A percentile compares a stretch with the other conserved stretches of the same genome.
Conservation (phyloP, 257 asterid genomes). For the Petunia secreta region DNA sequence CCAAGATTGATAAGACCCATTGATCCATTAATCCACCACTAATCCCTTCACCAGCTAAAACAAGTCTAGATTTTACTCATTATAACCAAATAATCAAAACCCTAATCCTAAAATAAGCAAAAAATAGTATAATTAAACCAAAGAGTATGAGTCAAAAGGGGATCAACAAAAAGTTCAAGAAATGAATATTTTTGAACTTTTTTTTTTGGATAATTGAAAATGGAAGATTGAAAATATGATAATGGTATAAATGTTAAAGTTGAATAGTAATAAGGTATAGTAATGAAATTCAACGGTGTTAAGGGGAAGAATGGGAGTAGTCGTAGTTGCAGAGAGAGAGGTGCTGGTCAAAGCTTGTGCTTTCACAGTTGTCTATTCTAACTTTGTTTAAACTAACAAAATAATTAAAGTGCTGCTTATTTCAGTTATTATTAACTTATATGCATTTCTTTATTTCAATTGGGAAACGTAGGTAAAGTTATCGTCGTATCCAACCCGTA, state of each 20-base stretch:
- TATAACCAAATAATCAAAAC: slow-evolving; percentile 30
- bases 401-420: neutral
- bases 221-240: slow-evolving; percentile 7
- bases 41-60: slow-evolving; percentile 37
- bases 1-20: slow-evolving; percentile 49
- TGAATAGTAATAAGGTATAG: neutral
- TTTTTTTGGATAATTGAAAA: slow-evolving; percentile 21
- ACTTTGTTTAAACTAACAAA: too few species aligned
- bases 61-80: slow-evolving; percentile 21
- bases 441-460: too few species aligned
- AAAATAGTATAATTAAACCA: neutral
- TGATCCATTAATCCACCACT: slow-evolving; percentile 58
- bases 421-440: too few species aligned
- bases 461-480: too few species aligned
- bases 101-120: neutral
- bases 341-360: slow-evolving; percentile 39
- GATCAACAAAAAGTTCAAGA: slow-evolving; percentile 26
- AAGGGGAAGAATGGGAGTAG: slow-evolving; percentile 1
- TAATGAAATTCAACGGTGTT: slow-evolving; percentile 24
- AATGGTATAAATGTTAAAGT: neutral
- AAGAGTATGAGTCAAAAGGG: neutral
- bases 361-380: slow-evolving; percentile 21
- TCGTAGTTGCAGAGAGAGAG: slow-evolving; percentile 27
- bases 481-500: too few species aligned
- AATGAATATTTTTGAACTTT: neutral